Conservation (phyloP, 1,284 basidiomycete genomes). For the Tylopilus sp. region DNA sequence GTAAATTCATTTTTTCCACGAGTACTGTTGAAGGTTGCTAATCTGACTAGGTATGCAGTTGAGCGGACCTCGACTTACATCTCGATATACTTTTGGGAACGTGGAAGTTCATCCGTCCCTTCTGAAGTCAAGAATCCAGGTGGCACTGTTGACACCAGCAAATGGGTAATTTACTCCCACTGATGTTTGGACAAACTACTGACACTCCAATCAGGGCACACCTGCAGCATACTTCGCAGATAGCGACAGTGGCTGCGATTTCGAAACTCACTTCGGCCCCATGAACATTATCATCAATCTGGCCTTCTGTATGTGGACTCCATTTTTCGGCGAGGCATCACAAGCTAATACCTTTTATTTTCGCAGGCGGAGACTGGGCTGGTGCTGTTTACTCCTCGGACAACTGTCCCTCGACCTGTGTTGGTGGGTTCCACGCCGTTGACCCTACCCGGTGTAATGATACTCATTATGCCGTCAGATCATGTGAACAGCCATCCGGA, state of each 20-base stretch:
- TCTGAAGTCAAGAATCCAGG: constrained; percentile 13
- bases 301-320: constrained; percentile 26
- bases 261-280: constrained; percentile 17
- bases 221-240: constrained; percentile 22
- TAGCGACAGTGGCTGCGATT: constrained; percentile 16
- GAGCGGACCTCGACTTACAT: constrained; percentile 18
- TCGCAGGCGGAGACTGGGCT: constrained; percentile 41
- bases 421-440: constrained; percentile 25
- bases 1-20: constrained; percentile 15
- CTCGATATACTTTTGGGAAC: constrained; percentile 28
- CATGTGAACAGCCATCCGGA: constrained; percentile 16
- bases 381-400: constrained; percentile 30
- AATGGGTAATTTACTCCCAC: constrained; percentile 17
- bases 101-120: constrained; percentile 16
- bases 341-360: neutral
- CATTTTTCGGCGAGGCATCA: neutral
- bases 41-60: constrained; percentile 22
- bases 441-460: neutral
- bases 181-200: neutral
- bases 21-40: neutral
- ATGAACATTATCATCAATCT: constrained; percentile 25
- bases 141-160: constrained; percentile 17
- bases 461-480: constrained; percentile 7
- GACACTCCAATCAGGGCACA: constrained; percentile 13
- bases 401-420: constrained; percentile 33